A percentile compares a stretch with the other conserved stretches of the same genome.
phyloP scores from a whole-genome alignment of 257 asterid genomes.

The Solanum peruvianum region DNA sequence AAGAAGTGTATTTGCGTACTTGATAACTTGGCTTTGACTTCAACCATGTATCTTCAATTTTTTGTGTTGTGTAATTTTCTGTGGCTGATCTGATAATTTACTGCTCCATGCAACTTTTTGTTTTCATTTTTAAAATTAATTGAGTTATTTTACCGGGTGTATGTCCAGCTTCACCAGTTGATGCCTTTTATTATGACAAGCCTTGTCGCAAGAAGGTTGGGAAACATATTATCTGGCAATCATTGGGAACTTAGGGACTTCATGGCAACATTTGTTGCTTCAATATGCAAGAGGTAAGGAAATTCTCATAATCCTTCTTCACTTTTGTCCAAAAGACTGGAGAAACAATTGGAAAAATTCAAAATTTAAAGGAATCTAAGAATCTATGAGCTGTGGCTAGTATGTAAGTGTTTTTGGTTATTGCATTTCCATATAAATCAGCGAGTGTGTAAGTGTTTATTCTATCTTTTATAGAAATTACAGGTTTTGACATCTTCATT shows the following conservation, averaged over 20 bases:
- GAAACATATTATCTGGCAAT: constrained; percentile 61
- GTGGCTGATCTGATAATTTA: background rate
- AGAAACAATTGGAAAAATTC: too few species aligned
- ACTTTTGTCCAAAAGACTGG: too few species aligned
- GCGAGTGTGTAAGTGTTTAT: too few species aligned
- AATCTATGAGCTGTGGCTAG: too few species aligned
- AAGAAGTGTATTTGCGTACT: background rate
- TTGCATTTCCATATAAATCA: too few species aligned
- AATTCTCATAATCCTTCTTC: too few species aligned
- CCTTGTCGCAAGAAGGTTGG: constrained; percentile 79
- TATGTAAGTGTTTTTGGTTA: too few species aligned
- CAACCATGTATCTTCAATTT: background rate
- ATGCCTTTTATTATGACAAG: constrained; percentile 97
- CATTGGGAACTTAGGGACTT: constrained; percentile 89
- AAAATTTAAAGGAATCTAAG: too few species aligned
- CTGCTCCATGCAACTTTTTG: background rate
- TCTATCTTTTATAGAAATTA: too few species aligned
- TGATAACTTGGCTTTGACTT: background rate
- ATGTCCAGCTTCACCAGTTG: constrained; percentile 71
- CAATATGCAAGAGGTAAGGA: constrained; percentile 71
- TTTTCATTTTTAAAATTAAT: background rate
- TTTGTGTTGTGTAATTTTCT: background rate
- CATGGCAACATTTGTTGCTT: constrained; percentile 69
- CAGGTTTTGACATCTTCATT: too few species aligned
- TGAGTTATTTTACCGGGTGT: background rate